Percentiles rank a stretch among this genome's conserved stretches.
Evolutionary conservation across 2,329 filamentous ascomycete species (phyloP).

Genomic region (Calonectria honghensis): DNA sequence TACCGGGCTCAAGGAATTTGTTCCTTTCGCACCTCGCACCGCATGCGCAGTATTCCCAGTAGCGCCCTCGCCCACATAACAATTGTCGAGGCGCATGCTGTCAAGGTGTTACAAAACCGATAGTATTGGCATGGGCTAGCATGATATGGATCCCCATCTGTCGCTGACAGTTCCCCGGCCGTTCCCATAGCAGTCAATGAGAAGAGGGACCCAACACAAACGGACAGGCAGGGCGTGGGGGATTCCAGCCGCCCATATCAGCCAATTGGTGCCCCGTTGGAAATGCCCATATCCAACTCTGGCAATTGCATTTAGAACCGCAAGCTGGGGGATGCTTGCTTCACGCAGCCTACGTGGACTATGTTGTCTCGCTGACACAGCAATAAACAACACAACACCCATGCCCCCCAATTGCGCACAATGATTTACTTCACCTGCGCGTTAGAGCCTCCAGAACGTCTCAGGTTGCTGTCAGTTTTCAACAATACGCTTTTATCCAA

Average conservation of each 20-base stretch:
- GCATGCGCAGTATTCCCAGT: conserved; percentile 15
- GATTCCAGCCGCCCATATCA: conserved; percentile 25
- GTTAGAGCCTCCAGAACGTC: conserved; percentile 9
- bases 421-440: not conserved
- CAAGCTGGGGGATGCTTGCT: conserved; percentile 37
- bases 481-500: not conserved
- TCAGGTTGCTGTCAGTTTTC: not conserved
- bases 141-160: conserved; percentile 40
- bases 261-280: conserved; percentile 25
- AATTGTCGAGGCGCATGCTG: conserved; percentile 20
- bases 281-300: conserved; percentile 26
- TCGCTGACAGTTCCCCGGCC: conserved; percentile 45
- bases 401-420: conserved; percentile 1
- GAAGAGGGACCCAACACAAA: conserved; percentile 31
- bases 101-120: conserved; percentile 5
- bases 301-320: conserved; percentile 6
- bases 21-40: not conserved
- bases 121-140: conserved; percentile 19
- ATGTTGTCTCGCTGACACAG: conserved; percentile 26
- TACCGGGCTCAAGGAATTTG: not conserved
- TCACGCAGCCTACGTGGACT: conserved; percentile 33
- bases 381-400: conserved; percentile 1
- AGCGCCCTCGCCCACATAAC: not conserved
- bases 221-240: conserved; percentile 34
- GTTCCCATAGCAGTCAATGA: conserved; percentile 40